Conservation (phyloP, 164 flowering plant genomes). For the Stephania japonica region DNA sequence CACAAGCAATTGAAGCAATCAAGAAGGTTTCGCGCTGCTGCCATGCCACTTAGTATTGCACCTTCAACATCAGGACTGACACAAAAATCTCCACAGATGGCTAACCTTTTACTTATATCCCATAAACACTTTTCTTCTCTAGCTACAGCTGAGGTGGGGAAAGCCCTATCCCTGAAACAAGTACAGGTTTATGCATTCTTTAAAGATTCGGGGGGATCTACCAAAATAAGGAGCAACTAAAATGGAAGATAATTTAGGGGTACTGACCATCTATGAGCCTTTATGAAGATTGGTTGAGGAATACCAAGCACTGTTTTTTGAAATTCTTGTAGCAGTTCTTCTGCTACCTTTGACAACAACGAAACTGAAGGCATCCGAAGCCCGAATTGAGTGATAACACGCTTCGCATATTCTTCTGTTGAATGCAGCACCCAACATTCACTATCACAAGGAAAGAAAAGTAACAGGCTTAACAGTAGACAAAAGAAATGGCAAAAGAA, state of each 20-base stretch:
- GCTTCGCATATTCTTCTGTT: slow-evolving; percentile 51
- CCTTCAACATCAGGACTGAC: slow-evolving; percentile 3
- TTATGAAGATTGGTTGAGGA: slow-evolving; percentile 59
- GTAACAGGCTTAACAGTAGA: not conserved
- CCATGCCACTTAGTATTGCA: slow-evolving; percentile 5
- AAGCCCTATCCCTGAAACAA: not conserved
- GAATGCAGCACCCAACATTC: slow-evolving; percentile 85
- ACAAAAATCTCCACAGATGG: not conserved
- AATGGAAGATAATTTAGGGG: slow-evolving; percentile 2
- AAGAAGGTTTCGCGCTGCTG: not conserved
- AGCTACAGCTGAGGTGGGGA: not conserved
- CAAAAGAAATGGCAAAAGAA: not conserved
- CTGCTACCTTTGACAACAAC: slow-evolving; percentile 53
- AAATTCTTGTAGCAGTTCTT: slow-evolving; percentile 59
- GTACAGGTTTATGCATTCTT: too few species aligned
- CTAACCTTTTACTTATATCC: not conserved
- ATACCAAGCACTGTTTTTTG: slow-evolving; percentile 35
- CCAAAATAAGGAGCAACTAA: not conserved
- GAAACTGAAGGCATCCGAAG: slow-evolving; percentile 52
- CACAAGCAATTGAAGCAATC: not conserved
- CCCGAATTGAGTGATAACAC: slow-evolving; percentile 51
- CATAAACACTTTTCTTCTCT: not conserved
- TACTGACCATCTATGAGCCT: slow-evolving; percentile 69
- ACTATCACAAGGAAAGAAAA: slow-evolving; percentile 25
- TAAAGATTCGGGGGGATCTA: too few species aligned